phyloP scores from a whole-genome alignment of 768 basidiomycete genomes.

The Pisolithus tinctorius region DNA sequence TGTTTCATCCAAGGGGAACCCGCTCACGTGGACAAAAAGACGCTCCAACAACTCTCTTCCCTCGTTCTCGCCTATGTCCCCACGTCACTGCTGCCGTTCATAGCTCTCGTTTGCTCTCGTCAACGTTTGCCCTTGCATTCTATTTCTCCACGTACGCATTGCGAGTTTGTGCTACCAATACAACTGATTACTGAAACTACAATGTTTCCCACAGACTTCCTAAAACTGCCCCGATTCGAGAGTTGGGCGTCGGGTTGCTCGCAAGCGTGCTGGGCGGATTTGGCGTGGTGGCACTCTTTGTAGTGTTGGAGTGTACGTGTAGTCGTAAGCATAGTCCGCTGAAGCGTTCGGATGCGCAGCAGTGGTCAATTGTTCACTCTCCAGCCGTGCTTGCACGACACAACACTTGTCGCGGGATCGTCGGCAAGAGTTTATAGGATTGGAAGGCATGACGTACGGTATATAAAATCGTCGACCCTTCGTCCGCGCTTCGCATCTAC shows the following conservation, averaged over 20 bases:
- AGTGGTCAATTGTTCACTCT: slow-evolving; percentile 61
- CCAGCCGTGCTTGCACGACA: slow-evolving; percentile 74
- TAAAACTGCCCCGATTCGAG: slow-evolving; percentile 59
- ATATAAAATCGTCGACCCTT: slow-evolving; percentile 92
- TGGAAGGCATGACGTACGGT: slow-evolving; percentile 49
- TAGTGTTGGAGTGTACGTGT: slow-evolving; percentile 79
- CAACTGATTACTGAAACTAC: slow-evolving; percentile 1
- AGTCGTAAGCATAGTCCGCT: slow-evolving; percentile 12
- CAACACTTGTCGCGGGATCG: slow-evolving; percentile 46
- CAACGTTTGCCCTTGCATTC: slow-evolving; percentile 82
- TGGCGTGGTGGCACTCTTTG: slow-evolving; percentile 85
- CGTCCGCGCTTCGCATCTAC: slow-evolving; percentile 85
- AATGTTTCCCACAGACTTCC: slow-evolving; percentile 51
- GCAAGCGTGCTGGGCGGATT: slow-evolving; percentile 82
- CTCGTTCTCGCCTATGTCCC: slow-evolving; percentile 67
- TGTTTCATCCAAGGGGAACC: slow-evolving; percentile 3
- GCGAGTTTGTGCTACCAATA: slow-evolving; percentile 1
- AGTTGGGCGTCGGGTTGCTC: slow-evolving; percentile 59
- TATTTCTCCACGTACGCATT: slow-evolving; percentile 78
- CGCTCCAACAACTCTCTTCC: slow-evolving; percentile 61
- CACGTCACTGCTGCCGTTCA: slow-evolving; percentile 59
- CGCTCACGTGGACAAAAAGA: slow-evolving; percentile 27
- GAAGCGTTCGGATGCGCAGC: too few relatives aligned
- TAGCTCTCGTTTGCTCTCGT: slow-evolving; percentile 68
- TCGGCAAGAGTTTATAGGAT: slow-evolving; percentile 1